These are phyloP conservation scores for Nepenthes alata DNA, from an alignment of 179 eudicot genomes.

Conservation along the genomic window DNA sequence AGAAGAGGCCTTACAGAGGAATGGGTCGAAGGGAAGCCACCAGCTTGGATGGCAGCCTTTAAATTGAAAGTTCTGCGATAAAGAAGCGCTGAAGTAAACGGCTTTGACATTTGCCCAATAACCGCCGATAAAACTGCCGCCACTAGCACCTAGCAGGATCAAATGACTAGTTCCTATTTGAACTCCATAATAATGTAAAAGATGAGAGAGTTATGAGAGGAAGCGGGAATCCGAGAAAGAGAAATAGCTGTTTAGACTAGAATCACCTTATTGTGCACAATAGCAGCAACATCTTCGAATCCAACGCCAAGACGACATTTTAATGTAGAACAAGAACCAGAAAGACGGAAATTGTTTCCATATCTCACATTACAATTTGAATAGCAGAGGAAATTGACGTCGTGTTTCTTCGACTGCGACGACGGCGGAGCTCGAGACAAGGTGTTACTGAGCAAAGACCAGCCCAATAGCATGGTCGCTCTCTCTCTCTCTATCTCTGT, in stretches of 20 bases:
- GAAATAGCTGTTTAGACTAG: not conserved
- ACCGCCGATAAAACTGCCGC: slow-evolving; percentile 42
- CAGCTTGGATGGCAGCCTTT: slow-evolving; percentile 51
- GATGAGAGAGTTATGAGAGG: not conserved
- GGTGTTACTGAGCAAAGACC: too few relatives aligned
- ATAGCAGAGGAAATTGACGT: slow-evolving; percentile 5
- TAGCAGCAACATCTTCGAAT: slow-evolving; percentile 27
- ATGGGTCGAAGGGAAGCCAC: slow-evolving; percentile 95
- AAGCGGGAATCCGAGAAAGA: not conserved
- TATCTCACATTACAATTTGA: not conserved
- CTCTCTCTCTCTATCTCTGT: too few relatives aligned
- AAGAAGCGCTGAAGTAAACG: slow-evolving; percentile 39
- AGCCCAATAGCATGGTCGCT: too few relatives aligned
- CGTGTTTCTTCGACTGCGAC: not conserved
- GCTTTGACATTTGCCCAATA: slow-evolving; percentile 49
- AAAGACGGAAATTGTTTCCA: not conserved
- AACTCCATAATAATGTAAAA: not conserved
- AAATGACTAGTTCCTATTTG: not conserved
- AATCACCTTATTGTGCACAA: slow-evolving; percentile 49
- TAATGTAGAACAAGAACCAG: slow-evolving; percentile 4
- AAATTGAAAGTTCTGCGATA: slow-evolving; percentile 38
- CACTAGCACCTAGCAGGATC: slow-evolving; percentile 29
- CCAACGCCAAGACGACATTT: slow-evolving; percentile 18
- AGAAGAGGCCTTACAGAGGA: slow-evolving; percentile 44
- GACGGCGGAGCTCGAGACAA: not conserved